Evolutionary conservation across 768 basidiomycete species (phyloP).

Genomic region (Psilocybe azurescens): DNA sequence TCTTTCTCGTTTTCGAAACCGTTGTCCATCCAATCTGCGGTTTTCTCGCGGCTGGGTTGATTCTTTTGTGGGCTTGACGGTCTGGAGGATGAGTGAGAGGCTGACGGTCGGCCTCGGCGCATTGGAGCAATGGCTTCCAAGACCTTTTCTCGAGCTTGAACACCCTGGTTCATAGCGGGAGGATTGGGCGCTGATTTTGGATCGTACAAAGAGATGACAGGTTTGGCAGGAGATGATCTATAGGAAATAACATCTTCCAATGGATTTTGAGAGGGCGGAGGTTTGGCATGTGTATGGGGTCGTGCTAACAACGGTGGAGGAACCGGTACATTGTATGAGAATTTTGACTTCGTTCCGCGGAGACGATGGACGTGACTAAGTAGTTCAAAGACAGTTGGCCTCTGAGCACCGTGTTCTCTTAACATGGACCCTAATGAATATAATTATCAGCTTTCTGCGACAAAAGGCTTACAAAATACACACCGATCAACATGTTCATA

Average conservation of each 20-base stretch:
- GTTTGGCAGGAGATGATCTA: constrained; percentile 21
- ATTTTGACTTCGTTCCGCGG: constrained; percentile 85
- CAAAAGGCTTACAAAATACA: constrained; percentile 25
- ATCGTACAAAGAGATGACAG: constrained; percentile 19
- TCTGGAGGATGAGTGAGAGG: constrained; percentile 35
- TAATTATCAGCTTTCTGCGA: constrained; percentile 12
- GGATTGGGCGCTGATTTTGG: constrained; percentile 11
- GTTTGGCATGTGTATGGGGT: constrained; percentile 13
- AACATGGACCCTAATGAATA: constrained; percentile 80
- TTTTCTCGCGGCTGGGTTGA: constrained; percentile 16
- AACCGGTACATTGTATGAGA: constrained; percentile 65
- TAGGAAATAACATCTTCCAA: constrained; percentile 36
- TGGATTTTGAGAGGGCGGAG: constrained; percentile 25
- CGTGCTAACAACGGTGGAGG: constrained; percentile 53
- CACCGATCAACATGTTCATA: constrained; percentile 86
- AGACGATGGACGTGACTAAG: constrained; percentile 83
- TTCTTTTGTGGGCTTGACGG: constrained; percentile 39
- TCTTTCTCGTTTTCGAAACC: constrained; percentile 48
- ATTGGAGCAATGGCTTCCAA: constrained; percentile 82
- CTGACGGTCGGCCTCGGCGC: constrained; percentile 69
- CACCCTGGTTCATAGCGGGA: constrained; percentile 47
- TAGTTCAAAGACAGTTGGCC: constrained; percentile 89
- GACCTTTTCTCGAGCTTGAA: constrained; percentile 78
- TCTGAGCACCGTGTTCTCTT: constrained; percentile 84
- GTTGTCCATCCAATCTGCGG: constrained; percentile 40